Evolutionary conservation across 2,329 filamentous ascomycete genomes (phyloP).

Genomic region (Penicillium brasilianum): DNA sequence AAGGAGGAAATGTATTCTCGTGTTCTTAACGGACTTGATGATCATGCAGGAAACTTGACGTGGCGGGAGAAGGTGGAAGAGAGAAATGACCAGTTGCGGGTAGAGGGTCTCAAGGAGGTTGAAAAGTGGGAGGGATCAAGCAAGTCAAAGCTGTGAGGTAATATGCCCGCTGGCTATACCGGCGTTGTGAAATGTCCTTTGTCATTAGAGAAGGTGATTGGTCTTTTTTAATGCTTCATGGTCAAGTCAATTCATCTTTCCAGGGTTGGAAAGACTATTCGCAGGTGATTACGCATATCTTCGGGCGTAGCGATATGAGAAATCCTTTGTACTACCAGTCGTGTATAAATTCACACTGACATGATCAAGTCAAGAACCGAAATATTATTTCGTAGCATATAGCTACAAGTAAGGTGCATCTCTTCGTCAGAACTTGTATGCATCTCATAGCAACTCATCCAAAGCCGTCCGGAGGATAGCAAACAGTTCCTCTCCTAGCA

Average conservation of each 20-base stretch:
- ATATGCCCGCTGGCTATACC: not conserved
- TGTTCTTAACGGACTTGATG: slow-evolving; percentile 63
- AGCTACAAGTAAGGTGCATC: not conserved
- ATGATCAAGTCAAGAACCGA: not conserved
- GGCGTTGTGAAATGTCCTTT: not conserved
- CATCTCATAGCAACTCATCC: slow-evolving; percentile 9
- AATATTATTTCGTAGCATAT: not conserved
- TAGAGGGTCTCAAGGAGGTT: slow-evolving; percentile 54
- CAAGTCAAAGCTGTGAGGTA: slow-evolving; percentile 36
- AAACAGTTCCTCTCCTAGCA: slow-evolving; percentile 14
- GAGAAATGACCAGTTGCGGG: slow-evolving; percentile 50
- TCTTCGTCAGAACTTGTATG: not conserved
- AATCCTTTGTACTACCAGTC: not conserved
- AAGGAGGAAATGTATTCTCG: slow-evolving; percentile 79
- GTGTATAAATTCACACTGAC: not conserved
- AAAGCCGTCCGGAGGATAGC: slow-evolving; percentile 7
- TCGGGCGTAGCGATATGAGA: not conserved
- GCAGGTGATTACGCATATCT: not conserved
- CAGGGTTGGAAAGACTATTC: not conserved
- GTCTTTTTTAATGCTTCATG: not conserved
- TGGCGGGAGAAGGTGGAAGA: slow-evolving; percentile 55
- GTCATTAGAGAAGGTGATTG: not conserved
- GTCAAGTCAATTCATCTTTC: not conserved
- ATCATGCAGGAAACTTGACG: slow-evolving; percentile 53
- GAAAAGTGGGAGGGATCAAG: slow-evolving; percentile 56